Evolutionary conservation across 768 basidiomycete species (phyloP).

Genomic region (Amyloporia xantha): DNA sequence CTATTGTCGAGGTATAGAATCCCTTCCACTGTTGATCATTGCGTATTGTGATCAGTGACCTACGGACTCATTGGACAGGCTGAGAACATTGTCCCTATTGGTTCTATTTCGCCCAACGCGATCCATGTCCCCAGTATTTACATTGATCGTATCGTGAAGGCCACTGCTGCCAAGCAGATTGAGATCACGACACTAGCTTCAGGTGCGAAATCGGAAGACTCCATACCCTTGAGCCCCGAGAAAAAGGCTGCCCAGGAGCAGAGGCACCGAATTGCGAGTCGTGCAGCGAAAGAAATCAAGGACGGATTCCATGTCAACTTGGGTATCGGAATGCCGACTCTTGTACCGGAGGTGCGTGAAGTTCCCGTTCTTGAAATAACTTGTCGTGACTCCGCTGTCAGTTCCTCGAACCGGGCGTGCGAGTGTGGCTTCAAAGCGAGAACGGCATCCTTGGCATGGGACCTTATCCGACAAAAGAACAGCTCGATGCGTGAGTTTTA

Average conservation of each 20-base stretch:
- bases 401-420: conserved; percentile 62
- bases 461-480: conserved; percentile 77
- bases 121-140: conserved; percentile 84
- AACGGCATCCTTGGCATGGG: conserved; percentile 88
- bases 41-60: neutral
- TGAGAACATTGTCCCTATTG: conserved; percentile 82
- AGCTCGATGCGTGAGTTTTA: conserved; percentile 68
- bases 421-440: conserved; percentile 89
- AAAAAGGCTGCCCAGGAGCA: conserved; percentile 41
- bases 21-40: neutral
- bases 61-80: conserved; percentile 44
- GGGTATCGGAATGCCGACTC: conserved; percentile 88
- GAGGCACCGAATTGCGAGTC: conserved; percentile 72
- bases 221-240: conserved; percentile 32
- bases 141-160: conserved; percentile 80
- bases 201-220: conserved; percentile 27
- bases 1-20: conserved; percentile 73
- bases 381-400: neutral
- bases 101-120: conserved; percentile 71
- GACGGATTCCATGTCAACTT: conserved; percentile 86
- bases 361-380: neutral
- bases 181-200: conserved; percentile 68
- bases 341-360: conserved; percentile 58
- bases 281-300: conserved; percentile 85
- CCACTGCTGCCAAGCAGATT: conserved; percentile 70